Evolutionary conservation across 768 basidiomycete genomes (phyloP).

Genomic region (Xerocomus potaroensis): DNA sequence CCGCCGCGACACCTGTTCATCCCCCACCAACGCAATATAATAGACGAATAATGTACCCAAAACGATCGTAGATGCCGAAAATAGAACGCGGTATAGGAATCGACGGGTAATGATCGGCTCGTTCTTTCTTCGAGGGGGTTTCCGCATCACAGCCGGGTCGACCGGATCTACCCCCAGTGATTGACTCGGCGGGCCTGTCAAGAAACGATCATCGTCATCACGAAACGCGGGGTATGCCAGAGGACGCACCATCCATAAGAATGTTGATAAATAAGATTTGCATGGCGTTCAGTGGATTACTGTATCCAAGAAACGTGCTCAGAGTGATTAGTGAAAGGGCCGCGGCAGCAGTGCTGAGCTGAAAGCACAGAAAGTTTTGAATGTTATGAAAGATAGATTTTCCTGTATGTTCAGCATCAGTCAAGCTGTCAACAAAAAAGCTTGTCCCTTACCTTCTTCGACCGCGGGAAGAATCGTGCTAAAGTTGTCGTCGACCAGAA

Average conservation of each 20-base stretch:
- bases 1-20: conserved; percentile 76
- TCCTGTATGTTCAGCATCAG: conserved; percentile 39
- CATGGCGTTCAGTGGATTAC: conserved; percentile 95
- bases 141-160: conserved; percentile 87
- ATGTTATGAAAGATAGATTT: conserved; percentile 99
- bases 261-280: conserved; percentile 99
- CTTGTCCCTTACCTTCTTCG: conserved; percentile 65
- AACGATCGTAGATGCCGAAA: conserved; percentile 91
- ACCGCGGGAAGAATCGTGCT: conserved; percentile 91
- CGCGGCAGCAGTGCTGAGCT: conserved; percentile 95
- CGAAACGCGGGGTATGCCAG: not conserved
- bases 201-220: not conserved
- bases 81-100: conserved; percentile 77
- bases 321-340: conserved; percentile 93
- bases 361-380: conserved; percentile 96
- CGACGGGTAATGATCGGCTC: conserved; percentile 79
- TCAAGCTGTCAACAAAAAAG: not conserved
- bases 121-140: conserved; percentile 89
- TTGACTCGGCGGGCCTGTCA: conserved; percentile 85
- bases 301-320: conserved; percentile 83
- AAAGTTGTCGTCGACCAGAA: conserved; percentile 97
- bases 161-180: conserved; percentile 96
- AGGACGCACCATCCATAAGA: conserved; percentile 83
- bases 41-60: conserved; percentile 86
- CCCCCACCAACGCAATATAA: conserved; percentile 66